Evolutionary conservation across 1,139 yeast genomes (phyloP).

Genomic region (Blastobotrys raffinosifermentans): DNA sequence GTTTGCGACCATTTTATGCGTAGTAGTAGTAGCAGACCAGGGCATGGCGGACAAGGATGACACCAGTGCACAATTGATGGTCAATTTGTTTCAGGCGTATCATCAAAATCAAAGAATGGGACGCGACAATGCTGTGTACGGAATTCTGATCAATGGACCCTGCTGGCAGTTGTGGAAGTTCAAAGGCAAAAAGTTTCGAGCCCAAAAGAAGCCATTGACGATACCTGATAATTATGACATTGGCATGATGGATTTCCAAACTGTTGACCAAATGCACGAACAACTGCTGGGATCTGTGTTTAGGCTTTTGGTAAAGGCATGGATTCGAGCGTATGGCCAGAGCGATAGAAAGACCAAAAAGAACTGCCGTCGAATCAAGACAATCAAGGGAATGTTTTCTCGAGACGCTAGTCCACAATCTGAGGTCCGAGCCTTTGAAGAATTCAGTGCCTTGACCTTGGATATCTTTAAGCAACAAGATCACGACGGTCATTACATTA

Average conservation of each 20-base stretch:
- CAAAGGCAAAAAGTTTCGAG: conserved; percentile 4
- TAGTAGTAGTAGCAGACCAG: neutral
- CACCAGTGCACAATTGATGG: conserved; percentile 2
- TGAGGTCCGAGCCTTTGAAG: too few species aligned
- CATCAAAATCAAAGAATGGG: conserved; percentile 1
- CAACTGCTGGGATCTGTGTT: neutral
- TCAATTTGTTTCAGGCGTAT: conserved; percentile 4
- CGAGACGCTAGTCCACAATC: too few species aligned
- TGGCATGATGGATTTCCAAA: too few species aligned
- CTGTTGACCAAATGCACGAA: neutral
- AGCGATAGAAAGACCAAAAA: neutral
- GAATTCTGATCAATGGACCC: conserved; percentile 2
- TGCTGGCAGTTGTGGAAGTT: conserved; percentile 4
- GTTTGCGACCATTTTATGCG: neutral
- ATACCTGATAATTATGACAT: too few species aligned
- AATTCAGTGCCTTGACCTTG: too few species aligned
- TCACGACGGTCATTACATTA: too few species aligned
- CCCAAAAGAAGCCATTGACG: too few species aligned
- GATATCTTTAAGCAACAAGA: too few species aligned
- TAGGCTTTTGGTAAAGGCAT: neutral
- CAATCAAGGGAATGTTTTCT: too few species aligned
- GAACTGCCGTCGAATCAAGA: too few species aligned
- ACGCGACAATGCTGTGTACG: neutral
- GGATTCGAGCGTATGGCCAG: neutral
- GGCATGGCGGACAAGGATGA: neutral